phyloP scores from a whole-genome alignment of 2,329 filamentous ascomycete species.

The Exophiala sp. region DNA sequence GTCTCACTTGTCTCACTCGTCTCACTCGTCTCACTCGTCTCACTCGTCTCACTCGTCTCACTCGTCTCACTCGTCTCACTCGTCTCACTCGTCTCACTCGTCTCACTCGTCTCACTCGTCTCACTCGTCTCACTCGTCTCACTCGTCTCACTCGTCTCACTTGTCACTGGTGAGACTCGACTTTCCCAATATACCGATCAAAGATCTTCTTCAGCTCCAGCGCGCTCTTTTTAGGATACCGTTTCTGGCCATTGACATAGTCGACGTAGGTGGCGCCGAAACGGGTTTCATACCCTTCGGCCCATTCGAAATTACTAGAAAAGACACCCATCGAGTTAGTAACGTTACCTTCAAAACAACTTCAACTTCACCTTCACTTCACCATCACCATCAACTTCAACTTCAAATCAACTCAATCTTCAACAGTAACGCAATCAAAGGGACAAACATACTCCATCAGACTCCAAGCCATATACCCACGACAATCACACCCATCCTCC shows the following conservation, averaged over 20 bases:
- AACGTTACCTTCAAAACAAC: too few species aligned
- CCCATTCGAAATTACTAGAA: conserved; percentile 74
- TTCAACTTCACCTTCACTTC: too few species aligned
- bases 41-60: too few species aligned
- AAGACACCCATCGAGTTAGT: too few species aligned
- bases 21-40: too few species aligned
- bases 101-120: too few species aligned
- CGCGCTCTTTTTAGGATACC: conserved; percentile 79
- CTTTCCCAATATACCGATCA: conserved; percentile 62
- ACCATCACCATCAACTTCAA: too few species aligned
- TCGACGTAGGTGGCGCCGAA: conserved; percentile 82
- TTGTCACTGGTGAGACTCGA: conserved; percentile 26
- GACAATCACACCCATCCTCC: conserved; percentile 70
- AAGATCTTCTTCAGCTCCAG: conserved; percentile 65
- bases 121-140: too few species aligned
- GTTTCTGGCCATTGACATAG: conserved; percentile 70
- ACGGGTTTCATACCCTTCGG: conserved; percentile 81
- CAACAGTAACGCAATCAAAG: neutral
- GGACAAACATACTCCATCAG: conserved; percentile 62
- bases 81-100: too few species aligned
- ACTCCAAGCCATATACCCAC: conserved; percentile 80
- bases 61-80: too few species aligned
- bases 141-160: neutral
- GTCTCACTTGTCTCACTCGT: too few species aligned
- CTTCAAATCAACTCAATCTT: too few species aligned